Percentiles rank a stretch among this genome's conserved stretches.
phyloP scores from a whole-genome alignment of 2,329 filamentous ascomycete species.

The Fusarium brachygibbosum region DNA sequence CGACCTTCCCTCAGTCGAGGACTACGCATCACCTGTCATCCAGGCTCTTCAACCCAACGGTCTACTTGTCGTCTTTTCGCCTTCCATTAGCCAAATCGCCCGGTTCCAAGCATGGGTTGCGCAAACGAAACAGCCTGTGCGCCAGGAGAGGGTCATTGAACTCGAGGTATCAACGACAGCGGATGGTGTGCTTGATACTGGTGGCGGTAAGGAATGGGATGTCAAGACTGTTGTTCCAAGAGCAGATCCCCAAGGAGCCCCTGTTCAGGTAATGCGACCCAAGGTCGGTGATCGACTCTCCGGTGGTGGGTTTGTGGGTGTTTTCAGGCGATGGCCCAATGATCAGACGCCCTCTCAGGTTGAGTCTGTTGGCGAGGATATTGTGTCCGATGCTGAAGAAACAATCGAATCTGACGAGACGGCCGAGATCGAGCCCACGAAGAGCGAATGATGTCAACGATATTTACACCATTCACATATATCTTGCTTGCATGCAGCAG shows the following conservation, averaged over 20 bases:
- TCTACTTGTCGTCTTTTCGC: slow-evolving; percentile 77
- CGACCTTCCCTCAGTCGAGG: slow-evolving; percentile 76
- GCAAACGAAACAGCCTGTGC: slow-evolving; percentile 65
- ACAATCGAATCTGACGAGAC: not conserved
- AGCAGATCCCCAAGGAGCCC: slow-evolving; percentile 39
- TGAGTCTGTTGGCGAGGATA: slow-evolving; percentile 20
- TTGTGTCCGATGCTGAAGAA: slow-evolving; percentile 14
- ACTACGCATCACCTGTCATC: slow-evolving; percentile 60
- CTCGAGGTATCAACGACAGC: slow-evolving; percentile 59
- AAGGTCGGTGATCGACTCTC: slow-evolving; percentile 58
- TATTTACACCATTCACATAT: not conserved
- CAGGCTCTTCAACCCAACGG: slow-evolving; percentile 74
- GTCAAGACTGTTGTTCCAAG: slow-evolving; percentile 63
- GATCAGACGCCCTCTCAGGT: slow-evolving; percentile 21
- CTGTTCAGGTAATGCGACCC: slow-evolving; percentile 58
- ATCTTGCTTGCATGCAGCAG: not conserved
- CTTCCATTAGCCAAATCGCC: slow-evolving; percentile 82
- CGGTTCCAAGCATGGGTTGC: slow-evolving; percentile 67
- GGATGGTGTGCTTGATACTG: slow-evolving; percentile 60
- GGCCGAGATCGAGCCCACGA: not conserved
- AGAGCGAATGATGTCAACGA: slow-evolving; percentile 3
- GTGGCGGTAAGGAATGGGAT: slow-evolving; percentile 73
- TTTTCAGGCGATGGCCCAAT: slow-evolving; percentile 53
- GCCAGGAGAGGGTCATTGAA: slow-evolving; percentile 72
- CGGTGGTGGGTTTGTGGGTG: slow-evolving; percentile 59